Conservation (phyloP, 2,329 filamentous ascomycete genomes). For the Parasarocladium wereldwijsianum region DNA sequence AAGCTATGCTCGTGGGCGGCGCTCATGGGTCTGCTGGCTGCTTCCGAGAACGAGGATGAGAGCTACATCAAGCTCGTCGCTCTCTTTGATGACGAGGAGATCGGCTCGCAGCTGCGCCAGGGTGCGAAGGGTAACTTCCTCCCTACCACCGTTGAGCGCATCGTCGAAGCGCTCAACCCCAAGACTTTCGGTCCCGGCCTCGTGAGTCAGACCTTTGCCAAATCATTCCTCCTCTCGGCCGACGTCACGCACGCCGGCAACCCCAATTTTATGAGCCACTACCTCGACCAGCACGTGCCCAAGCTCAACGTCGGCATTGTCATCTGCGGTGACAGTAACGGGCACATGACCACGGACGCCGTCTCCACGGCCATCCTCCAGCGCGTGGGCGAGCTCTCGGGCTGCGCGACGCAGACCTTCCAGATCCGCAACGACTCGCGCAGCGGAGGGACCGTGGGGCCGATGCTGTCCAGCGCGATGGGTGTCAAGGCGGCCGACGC, state of each 20-base stretch:
- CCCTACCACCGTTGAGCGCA: slow-evolving; percentile 63
- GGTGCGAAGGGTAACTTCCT: slow-evolving; percentile 85
- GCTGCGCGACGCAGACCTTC: slow-evolving; percentile 66
- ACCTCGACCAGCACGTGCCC: slow-evolving; percentile 75
- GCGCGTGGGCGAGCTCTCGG: slow-evolving; percentile 61
- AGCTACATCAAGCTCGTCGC: slow-evolving; percentile 77
- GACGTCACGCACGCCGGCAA: slow-evolving; percentile 92
- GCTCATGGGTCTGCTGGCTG: slow-evolving; percentile 65
- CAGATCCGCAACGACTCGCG: slow-evolving; percentile 89
- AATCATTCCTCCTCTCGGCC: slow-evolving; percentile 81
- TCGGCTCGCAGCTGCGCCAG: slow-evolving; percentile 80
- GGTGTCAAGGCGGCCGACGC: slow-evolving; percentile 77
- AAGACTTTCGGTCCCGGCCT: slow-evolving; percentile 41
- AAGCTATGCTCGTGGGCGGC: slow-evolving; percentile 95
- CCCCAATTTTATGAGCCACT: slow-evolving; percentile 77
- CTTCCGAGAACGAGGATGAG: slow-evolving; percentile 38
- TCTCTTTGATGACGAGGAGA: slow-evolving; percentile 96
- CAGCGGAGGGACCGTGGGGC: slow-evolving; percentile 88
- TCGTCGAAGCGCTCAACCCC: slow-evolving; percentile 53
- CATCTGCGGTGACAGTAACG: slow-evolving; percentile 71
- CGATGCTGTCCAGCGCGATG: slow-evolving; percentile 67
- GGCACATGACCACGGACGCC: slow-evolving; percentile 90
- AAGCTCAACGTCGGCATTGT: slow-evolving; percentile 78
- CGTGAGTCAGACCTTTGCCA: slow-evolving; percentile 71
- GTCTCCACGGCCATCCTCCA: slow-evolving; percentile 71